Evolutionary conservation across 768 basidiomycete genomes (phyloP).

Genomic region (Leccinellum albellum): DNA sequence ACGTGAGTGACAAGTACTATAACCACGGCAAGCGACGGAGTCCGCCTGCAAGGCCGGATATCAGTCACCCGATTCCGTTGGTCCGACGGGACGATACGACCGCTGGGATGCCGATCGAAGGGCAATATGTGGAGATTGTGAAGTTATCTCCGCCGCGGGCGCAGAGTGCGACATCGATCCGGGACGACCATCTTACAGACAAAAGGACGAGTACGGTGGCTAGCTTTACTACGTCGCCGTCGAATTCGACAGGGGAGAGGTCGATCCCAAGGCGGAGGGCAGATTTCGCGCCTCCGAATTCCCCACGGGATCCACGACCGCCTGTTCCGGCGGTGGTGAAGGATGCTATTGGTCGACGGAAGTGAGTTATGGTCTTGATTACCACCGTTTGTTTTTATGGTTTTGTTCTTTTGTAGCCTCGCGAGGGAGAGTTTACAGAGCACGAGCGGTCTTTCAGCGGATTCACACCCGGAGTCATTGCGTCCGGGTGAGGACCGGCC

Average conservation of each 20-base stretch:
- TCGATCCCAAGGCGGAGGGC: conserved; percentile 66
- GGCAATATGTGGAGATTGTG: conserved; percentile 33
- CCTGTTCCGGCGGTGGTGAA: conserved; percentile 17
- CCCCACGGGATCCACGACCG: conserved; percentile 36
- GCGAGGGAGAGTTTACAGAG: conserved; percentile 53
- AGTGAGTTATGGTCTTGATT: conserved; percentile 11
- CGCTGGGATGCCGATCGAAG: conserved; percentile 25
- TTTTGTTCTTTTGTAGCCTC: conserved; percentile 36
- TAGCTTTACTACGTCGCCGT: conserved; percentile 53
- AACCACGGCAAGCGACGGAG: conserved; percentile 29
- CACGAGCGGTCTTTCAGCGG: conserved; percentile 34
- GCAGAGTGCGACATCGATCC: conserved; percentile 37
- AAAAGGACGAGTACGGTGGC: conserved; percentile 41
- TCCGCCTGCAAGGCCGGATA: conserved; percentile 43
- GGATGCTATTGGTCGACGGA: conserved; percentile 21
- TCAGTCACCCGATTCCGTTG: conserved; percentile 56
- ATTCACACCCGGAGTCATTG: conserved; percentile 31
- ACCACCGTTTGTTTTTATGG: conserved; percentile 5
- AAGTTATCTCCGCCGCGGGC: conserved; percentile 13
- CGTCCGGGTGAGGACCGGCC: conserved; percentile 41
- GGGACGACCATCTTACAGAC: conserved; percentile 30
- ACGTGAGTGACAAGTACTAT: conserved; percentile 59
- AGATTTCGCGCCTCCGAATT: conserved; percentile 63
- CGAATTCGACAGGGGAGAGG: conserved; percentile 58
- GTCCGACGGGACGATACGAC: conserved; percentile 15